Evolutionary conservation across 352 stramenopile genomes (phyloP), one percentile per base, ranked within the genome.

Genomic region (Elongisporangium anandrum): DNA sequence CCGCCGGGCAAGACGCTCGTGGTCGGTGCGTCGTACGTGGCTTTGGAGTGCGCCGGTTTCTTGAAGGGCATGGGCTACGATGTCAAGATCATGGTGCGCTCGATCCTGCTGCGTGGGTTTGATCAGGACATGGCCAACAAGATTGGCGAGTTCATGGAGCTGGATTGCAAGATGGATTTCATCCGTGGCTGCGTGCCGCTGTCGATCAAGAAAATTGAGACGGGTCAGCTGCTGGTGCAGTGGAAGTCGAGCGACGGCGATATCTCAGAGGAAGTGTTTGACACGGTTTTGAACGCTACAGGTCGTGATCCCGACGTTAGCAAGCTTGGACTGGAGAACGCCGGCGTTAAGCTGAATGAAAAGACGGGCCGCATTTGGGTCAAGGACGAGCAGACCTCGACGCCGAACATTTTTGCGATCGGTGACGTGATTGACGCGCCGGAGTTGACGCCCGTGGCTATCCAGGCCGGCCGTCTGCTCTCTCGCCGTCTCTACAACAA

Each of bases 381-480:
- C 20, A 85, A 80, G 50, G 78, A 97, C 60, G 97, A 99, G 68
- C 91, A 98, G 71, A 98, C 95, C 1, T 89, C 82, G 50, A 92
- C 92, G 54, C 79, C 94, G 16, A 97, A 99, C 72, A 95, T 99
- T 62, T 99, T 98, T 66, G 97, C 96, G 17, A 95, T 99, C 56
- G 97, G 97, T 26, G 96, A 99, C 84, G 95, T 98, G 15, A 95
- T 98, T 69, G 91, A 98, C 54, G 93, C 87, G 58, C 96, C 95
- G 0, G 97, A 99, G 76, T 85, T 99, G 41, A 99, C 97, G 12
- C 97, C 97, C 4, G 97, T 99, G 41, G 97, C 97, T 6, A 99
- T 99, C 62, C 90, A 99, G 69, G 93, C 96, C 3, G 96, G 97
- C 47, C 81, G 82, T 26, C 63, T 89, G 29, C 80, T 99, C n/a